These are phyloP conservation scores for Bondarzewia mesenterica DNA, from an alignment of 1,284 basidiomycete species.

Conservation along the genomic window DNA sequence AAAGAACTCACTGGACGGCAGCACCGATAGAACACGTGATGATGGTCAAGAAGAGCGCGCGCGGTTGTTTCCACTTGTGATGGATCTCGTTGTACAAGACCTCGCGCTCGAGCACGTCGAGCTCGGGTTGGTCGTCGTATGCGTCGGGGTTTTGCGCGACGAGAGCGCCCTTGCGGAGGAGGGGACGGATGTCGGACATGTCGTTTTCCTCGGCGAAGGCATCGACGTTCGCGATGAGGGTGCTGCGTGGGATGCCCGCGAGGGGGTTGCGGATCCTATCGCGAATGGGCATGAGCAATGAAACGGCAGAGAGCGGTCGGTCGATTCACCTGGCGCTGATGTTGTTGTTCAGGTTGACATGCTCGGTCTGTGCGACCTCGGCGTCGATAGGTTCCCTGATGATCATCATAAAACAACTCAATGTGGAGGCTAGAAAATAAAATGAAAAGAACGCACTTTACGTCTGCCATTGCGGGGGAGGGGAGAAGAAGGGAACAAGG, in stretches of 20 bases:
- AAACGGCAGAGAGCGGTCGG: background rate
- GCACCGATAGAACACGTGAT: background rate
- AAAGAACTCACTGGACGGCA: background rate
- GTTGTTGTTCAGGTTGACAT: background rate
- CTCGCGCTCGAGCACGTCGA: background rate
- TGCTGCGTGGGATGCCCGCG: background rate
- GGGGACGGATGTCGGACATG: background rate
- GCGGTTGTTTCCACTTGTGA: background rate
- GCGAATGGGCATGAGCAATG: background rate
- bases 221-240: background rate
- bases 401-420: background rate
- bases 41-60: background rate
- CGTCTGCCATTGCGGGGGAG: too few relatives aligned
- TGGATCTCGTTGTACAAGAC: background rate
- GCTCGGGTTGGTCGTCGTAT: background rate
- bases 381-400: background rate
- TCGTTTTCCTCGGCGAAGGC: background rate
- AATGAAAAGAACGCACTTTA: background rate
- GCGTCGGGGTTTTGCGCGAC: background rate
- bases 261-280: background rate
- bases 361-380: background rate
- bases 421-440: background rate
- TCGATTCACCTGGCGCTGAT: background rate
- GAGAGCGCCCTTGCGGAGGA: constrained; percentile 1
- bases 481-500: too few relatives aligned